phyloP scores from a whole-genome alignment of 495 filamentous ascomycete species.

The Annulohypoxylon nitens region DNA sequence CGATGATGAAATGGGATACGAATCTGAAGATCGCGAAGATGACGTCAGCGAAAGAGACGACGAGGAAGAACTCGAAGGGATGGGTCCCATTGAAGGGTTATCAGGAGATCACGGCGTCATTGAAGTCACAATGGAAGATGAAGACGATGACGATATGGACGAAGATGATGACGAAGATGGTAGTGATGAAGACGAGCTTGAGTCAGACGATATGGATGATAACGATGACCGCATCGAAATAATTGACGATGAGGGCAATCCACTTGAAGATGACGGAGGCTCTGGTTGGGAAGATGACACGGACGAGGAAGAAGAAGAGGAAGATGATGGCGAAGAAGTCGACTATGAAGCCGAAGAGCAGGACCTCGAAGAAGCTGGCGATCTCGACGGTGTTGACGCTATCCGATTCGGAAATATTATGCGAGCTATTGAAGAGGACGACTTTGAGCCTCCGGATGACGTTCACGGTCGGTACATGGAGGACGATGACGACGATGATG shows the following conservation, averaged over 20 bases:
- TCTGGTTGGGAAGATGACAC: constrained; percentile 70
- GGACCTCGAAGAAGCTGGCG: constrained; percentile 55
- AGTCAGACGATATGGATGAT: constrained; percentile 65
- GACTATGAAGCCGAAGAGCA: constrained; percentile 63
- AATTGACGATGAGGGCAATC: constrained; percentile 67
- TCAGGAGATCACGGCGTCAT: constrained; percentile 80
- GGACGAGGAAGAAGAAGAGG: constrained; percentile 65
- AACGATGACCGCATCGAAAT: constrained; percentile 68
- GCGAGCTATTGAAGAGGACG: constrained; percentile 73
- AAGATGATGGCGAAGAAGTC: constrained; percentile 63
- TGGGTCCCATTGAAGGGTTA: constrained; percentile 88
- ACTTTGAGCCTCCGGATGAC: constrained; percentile 65
- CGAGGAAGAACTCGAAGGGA: constrained; percentile 77
- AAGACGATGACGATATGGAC: constrained; percentile 76
- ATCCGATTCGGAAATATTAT: constrained; percentile 68
- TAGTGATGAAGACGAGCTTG: constrained; percentile 64
- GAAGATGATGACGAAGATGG: constrained; percentile 68
- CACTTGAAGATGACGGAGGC: constrained; percentile 64
- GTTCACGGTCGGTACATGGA: constrained; percentile 74
- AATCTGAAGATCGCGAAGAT: constrained; percentile 83
- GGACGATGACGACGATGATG: constrained; percentile 75
- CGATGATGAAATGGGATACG: constrained; percentile 90
- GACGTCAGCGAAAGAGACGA: constrained; percentile 90
- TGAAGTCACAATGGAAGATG: constrained; percentile 87
- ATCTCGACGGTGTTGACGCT: constrained; percentile 56